These are phyloP conservation scores for Boletus semigastroideus DNA, from an alignment of 1,284 basidiomycete genomes.

Conservation along the genomic window DNA sequence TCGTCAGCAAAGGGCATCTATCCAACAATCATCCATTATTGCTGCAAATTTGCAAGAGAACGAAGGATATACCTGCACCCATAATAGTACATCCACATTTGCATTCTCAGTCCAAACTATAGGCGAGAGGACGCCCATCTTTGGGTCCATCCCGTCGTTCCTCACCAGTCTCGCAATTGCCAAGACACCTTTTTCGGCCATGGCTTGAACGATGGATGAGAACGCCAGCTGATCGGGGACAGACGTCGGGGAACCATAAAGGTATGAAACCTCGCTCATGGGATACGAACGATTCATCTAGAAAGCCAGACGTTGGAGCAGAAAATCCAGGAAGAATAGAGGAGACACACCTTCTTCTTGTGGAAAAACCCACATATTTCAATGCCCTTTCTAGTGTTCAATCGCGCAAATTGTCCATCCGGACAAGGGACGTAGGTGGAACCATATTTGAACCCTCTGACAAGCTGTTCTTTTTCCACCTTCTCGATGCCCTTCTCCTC, in stretches of 20 bases:
- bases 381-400: conserved; percentile 78
- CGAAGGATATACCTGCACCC: conserved; percentile 62
- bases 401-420: conserved; percentile 71
- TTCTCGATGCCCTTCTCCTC: conserved; percentile 41
- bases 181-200: conserved; percentile 62
- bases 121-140: conserved; percentile 78
- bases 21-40: neutral
- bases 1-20: conserved; percentile 97
- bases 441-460: conserved; percentile 90
- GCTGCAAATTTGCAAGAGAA: neutral
- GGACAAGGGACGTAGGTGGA: conserved; percentile 85
- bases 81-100: conserved; percentile 77
- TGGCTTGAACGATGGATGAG: conserved; percentile 83
- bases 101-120: conserved; percentile 45
- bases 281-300: conserved; percentile 80
- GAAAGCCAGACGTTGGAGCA: neutral
- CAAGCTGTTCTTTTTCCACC: conserved; percentile 73
- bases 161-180: conserved; percentile 84
- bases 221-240: conserved; percentile 79
- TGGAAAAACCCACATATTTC: conserved; percentile 88
- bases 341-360: conserved; percentile 52
- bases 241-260: conserved; percentile 76
- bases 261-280: conserved; percentile 86
- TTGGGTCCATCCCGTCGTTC: conserved; percentile 74
- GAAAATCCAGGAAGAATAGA: neutral